Base-by-base conservation (phyloP, 306 rosid species). In the Malus fusca region DNA sequence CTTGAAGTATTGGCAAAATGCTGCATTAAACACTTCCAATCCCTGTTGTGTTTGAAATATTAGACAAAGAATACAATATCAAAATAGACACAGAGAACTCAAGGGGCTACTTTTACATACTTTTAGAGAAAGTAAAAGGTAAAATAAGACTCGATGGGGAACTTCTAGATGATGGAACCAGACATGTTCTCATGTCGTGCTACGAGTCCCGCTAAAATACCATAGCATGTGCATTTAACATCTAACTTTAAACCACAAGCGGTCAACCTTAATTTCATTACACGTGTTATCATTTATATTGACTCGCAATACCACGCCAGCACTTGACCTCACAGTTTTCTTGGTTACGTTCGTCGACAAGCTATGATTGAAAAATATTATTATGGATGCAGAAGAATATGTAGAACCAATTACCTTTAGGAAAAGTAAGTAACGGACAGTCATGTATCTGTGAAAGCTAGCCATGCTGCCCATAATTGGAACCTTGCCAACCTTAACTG, bases 401-500 rank as follows among this genome's bases (percentile, higher is more conserved):
- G 17, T 22, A 4, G 64, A 58, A 58, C 22, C 26, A 63, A 68
- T 23, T 73, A 44, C 98, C 97, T 93, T 85, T 7, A 93, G 56
- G 7, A 73, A 85, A 52, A 89, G 72, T 23, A 88, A 69, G 82
- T 93, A 93, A 18, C 89, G 98, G 83, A 93, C 2, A 73, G 78
- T 71, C 74, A 93, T 84, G 77, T 91, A 91, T 89, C 92, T 87
- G 14, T 14, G 86, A 62, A 93, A 93, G 83, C 87, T 91, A 25
- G 76, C 76, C 96, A 93, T 93, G 86, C 78, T 69, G 8, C 46
- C 42, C 78, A 91, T 68, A 1, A 93, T 14, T 0, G 77, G 62
- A 48, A 82, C 66, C 65, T 71, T 88, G 68, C 75, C 72, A 80
- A 93, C 96, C 79, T 85, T 89, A 40, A 91, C 88, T 0, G 85